Conservation (phyloP, 106 monocot species). For the Apostasia shenzhenica region DNA sequence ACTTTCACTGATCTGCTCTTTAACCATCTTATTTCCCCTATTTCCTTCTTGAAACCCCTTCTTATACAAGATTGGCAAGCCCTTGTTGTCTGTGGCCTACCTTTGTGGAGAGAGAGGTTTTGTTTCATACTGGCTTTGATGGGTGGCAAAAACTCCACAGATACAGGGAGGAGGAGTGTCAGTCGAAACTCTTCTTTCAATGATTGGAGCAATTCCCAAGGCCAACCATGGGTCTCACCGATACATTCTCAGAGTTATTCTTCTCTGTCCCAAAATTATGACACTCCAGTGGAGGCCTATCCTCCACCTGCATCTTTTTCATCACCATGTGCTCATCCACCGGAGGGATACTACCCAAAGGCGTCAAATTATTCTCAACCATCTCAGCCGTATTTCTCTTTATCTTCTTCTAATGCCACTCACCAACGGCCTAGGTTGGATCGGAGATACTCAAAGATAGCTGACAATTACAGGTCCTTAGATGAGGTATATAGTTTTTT, state of each 20-base stretch:
- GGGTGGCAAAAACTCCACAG: conserved; percentile 9
- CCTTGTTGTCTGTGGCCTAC: background rate
- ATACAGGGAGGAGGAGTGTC: background rate
- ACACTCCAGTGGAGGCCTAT: background rate
- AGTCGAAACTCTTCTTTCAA: conserved; percentile 4
- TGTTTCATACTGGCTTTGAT: background rate
- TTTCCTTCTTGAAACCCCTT: background rate
- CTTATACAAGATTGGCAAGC: background rate
- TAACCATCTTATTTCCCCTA: background rate
- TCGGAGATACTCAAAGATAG: conserved; percentile 66
- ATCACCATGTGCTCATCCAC: background rate
- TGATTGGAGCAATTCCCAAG: background rate
- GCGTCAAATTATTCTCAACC: conserved; percentile 5
- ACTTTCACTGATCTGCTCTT: background rate
- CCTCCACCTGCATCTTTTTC: background rate
- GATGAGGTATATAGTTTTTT: conserved; percentile 40
- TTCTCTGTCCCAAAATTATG: background rate
- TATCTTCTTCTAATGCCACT: conserved; percentile 1
- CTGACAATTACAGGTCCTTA: conserved; percentile 67
- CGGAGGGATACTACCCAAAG: background rate
- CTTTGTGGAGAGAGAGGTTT: background rate
- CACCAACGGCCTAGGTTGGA: conserved; percentile 30
- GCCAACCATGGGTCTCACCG: background rate
- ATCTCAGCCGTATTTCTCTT: conserved; percentile 2
- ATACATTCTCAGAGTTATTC: conserved; percentile 1